phyloP scores from a whole-genome alignment of 2,329 filamentous ascomycete species.

The Xylaria sp. region DNA sequence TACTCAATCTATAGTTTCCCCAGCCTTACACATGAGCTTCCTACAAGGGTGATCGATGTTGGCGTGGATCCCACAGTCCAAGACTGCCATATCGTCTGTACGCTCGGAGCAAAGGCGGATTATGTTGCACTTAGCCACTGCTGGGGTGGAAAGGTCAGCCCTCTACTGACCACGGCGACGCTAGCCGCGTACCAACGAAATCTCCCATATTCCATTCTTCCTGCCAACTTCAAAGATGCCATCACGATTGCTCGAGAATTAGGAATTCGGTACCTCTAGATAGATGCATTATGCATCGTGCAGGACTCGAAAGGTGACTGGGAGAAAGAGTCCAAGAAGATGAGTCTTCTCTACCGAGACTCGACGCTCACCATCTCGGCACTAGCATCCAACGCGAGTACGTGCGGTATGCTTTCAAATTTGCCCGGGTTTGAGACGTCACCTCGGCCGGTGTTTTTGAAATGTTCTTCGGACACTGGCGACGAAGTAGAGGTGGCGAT shows the following conservation, averaged over 20 bases:
- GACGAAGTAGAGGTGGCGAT: too few relatives aligned
- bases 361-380: constrained; percentile 6
- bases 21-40: too few relatives aligned
- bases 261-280: constrained; percentile 10
- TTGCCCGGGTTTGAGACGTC: too few relatives aligned
- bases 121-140: constrained; percentile 25
- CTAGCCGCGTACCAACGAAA: background rate
- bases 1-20: too few relatives aligned
- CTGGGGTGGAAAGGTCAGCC: constrained; percentile 14
- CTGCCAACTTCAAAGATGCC: constrained; percentile 11
- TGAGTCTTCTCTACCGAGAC: constrained; percentile 2
- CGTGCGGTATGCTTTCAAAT: constrained; percentile 1
- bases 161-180: constrained; percentile 1
- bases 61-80: too few relatives aligned
- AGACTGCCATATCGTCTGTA: too few relatives aligned
- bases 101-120: too few relatives aligned
- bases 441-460: too few relatives aligned
- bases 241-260: constrained; percentile 7
- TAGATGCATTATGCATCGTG: constrained; percentile 11
- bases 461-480: too few relatives aligned
- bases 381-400: background rate
- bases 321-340: constrained; percentile 3
- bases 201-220: background rate
- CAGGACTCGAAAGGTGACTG: constrained; percentile 9
- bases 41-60: too few relatives aligned